Base-by-base conservation (phyloP, 768 basidiomycete genomes). In the Nidularia pulvinata region DNA sequence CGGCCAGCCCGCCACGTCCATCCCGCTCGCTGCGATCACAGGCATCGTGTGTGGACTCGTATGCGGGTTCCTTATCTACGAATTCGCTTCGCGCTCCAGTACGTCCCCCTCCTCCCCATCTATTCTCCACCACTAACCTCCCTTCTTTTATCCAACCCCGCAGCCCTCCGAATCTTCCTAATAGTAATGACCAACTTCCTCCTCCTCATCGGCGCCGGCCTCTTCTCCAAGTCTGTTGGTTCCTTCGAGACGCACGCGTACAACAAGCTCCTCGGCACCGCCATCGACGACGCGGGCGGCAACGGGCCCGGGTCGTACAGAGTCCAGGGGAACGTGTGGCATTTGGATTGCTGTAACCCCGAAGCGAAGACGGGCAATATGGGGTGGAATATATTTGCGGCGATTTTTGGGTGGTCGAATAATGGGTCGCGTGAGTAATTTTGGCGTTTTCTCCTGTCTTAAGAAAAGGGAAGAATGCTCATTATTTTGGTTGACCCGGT, bases 171-270 rank as follows among this genome's bases (percentile, higher is more conserved):
- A 34, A 72, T 94, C 58, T 98, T 98, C 86, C 81, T 99, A 51
- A 73, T 98, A 61, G 76, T 85, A 49, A 98, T 97, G 79, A 96
- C 96, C 49, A 92, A 92, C 75, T 72, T 98, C 58, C 75, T 98
- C 46, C 81, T 98, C 59, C 85, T 98, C 61, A 93, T 99, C 69
- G 96, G 96, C 30, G 88, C 96, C 0, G 96, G 96, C 13, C 81
- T 99, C 30, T 94, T 96, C 75, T 89, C 87, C 59, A 90, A 84
- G 69, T 79, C 87, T 3, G 76, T 93, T 16, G 84, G 86, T 60
- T 72, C 80, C 34, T 93, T 93, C 74, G 72, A 98, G 66, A 69
- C 73, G 60, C 75, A 95, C 62, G 72, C 71, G 7, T 95, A 84
- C 74, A 82, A 85, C 59, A 59, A 64, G 0, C 69, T 91, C 10